Evolutionary conservation across 1,139 yeast genomes (phyloP), one percentile per base, ranked within the genome.

Genomic region (Pichia terricola): DNA sequence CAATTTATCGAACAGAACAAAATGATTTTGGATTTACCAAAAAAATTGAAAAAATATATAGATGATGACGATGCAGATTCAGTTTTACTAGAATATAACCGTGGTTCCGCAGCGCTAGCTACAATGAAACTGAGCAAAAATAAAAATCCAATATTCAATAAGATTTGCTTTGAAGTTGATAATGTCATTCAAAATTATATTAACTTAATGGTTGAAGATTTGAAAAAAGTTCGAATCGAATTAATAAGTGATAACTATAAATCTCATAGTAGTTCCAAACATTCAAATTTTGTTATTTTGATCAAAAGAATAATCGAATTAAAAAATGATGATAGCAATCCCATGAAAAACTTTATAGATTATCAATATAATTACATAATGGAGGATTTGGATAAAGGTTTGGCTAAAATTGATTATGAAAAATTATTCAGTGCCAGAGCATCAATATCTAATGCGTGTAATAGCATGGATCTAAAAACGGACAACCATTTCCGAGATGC

Each of bases 11-110:
- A 79, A 41, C 68, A 71, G 38, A 77, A 87, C 59, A 72, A 70
- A 44, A 72, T 72, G 47, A 70, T 87, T 45, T 81, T 91, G 56
- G 83, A 86, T 57, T 69, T 88, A 40, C 95, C 96, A 0, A 73
- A 72, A 34, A 67, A 64, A 9, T 66, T 91, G 46, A 65, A 72
- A 35, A 63, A 60, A n/a, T 72, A 73, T 51, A 68, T 87, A 30
- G 65, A 72, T 26, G 68, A 68, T 28, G 75, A 77, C 45, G 83
- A 88, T 53, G 89, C 85, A 55, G 85, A 81, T 45, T 72, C 75
- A 37, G 72, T 91, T 39, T 68, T 87, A 39, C 74, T 79, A 40
- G 87, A 82, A 53, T 87, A 86, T 60, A 70, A 77, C 43, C 65
- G 72, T 38, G 91, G 83, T 4, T 64, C 66, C 42, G 66, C 62